Evolutionary conservation across 805 yeast species (phyloP).

Genomic region (Saccharomyces paradoxus): DNA sequence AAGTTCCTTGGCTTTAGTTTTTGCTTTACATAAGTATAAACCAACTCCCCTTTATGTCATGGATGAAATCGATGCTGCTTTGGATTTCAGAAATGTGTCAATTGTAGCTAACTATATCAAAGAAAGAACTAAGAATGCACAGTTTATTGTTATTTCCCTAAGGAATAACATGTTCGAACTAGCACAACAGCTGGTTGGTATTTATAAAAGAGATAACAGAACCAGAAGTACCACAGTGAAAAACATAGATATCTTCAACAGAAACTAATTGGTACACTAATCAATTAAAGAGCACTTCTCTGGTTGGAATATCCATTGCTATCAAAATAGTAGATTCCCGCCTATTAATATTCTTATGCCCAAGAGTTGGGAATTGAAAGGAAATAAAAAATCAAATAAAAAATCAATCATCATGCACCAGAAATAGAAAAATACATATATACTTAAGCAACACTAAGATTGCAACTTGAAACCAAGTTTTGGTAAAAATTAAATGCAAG

Average conservation of each 20-base stretch:
- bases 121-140: conserved; percentile 92
- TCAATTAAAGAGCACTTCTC: background rate
- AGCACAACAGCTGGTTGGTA: conserved; percentile 89
- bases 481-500: background rate
- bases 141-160: conserved; percentile 88
- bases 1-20: conserved; percentile 88
- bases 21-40: conserved; percentile 90
- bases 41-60: conserved; percentile 96
- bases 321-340: too few species aligned
- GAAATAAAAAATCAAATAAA: too few species aligned
- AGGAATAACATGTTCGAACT: conserved; percentile 97
- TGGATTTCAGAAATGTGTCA: conserved; percentile 93
- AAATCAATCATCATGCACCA: too few species aligned
- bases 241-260: conserved; percentile 45
- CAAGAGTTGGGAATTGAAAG: too few species aligned
- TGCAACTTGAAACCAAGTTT: too few species aligned
- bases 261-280: conserved; percentile 1
- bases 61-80: conserved; percentile 99
- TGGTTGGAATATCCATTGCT: background rate
- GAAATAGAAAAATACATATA: too few species aligned
- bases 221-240: conserved; percentile 74
- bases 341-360: too few species aligned
- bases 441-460: too few species aligned
- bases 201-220: conserved; percentile 87
- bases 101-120: conserved; percentile 96